Percentiles rank a stretch among this genome's conserved stretches.
These are phyloP conservation scores for Evansstolkia leycettana DNA, from an alignment of 495 filamentous ascomycete species.

Conservation along the genomic window DNA sequence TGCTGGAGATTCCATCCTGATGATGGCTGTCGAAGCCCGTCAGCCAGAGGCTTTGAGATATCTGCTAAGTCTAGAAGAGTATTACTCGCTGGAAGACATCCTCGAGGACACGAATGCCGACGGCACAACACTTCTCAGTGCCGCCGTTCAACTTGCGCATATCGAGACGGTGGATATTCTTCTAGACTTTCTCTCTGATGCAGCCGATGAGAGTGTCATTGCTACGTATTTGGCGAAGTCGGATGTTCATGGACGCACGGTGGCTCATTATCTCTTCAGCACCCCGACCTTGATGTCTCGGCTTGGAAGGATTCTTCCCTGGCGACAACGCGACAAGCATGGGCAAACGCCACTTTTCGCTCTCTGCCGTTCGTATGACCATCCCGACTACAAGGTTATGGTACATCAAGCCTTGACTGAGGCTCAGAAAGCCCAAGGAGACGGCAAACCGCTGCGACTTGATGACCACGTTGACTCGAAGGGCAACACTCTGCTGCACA, in stretches of 20 bases:
- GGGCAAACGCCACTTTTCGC: constrained; percentile 95
- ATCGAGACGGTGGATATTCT: constrained; percentile 61
- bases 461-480: constrained; percentile 89
- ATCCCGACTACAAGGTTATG: constrained; percentile 77
- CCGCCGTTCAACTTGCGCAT: constrained; percentile 85
- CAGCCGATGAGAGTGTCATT: constrained; percentile 38
- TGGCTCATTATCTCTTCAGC: constrained; percentile 94
- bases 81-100: constrained; percentile 55
- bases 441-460: constrained; percentile 69
- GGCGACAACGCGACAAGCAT: constrained; percentile 86
- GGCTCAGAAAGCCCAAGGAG: constrained; percentile 61
- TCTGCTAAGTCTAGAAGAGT: constrained; percentile 61
- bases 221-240: constrained; percentile 56
- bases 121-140: constrained; percentile 79
- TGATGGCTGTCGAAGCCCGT: constrained; percentile 88
- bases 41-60: constrained; percentile 61
- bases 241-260: constrained; percentile 76
- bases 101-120: constrained; percentile 79
- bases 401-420: constrained; percentile 64
- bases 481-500: constrained; percentile 88
- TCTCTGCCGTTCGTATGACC: constrained; percentile 88
- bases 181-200: constrained; percentile 50
- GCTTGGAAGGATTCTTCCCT: constrained; percentile 69
- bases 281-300: constrained; percentile 64
- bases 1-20: constrained; percentile 74